Base-by-base conservation (phyloP, 2,329 filamentous ascomycete genomes). In the Geosmithia morbida region DNA sequence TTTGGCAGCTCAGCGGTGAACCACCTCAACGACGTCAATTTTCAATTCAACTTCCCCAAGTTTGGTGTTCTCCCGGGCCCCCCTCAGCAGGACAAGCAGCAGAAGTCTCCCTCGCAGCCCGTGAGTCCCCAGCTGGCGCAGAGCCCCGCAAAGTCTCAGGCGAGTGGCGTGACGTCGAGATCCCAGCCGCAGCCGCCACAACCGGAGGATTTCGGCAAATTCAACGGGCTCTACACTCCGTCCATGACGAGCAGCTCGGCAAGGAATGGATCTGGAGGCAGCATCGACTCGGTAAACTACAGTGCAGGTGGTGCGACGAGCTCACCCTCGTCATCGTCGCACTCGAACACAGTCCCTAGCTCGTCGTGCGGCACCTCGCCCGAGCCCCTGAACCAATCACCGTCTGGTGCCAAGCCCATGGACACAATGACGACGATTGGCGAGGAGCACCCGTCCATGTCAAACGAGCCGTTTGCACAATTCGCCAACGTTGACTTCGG, bases 1-100 rank as follows among this genome's bases (percentile, higher is more conserved):
- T 69, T 74, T 57, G 67, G 73, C 56, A 62, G 57, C 48, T 61
- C 69, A 19, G 70, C 70, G 11, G 60, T 78, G 52, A 77, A 69
- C 61, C 82, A 79, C 54, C 68, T 82, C 48, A 79, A 73, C 56
- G 83, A 85, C 52, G 83, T 85, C 61, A 88, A 84, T 60, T 97
- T 97, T 60, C 83, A 90, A 54, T 97, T 98, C 56, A 90, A 97
- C 55, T 97, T 97, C 53, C 90, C 92, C 53, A 89, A 85, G 60
- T 97, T 98, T 57, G 92, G 92, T 44, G 75, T 81, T 50, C 74
- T 94, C 22, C 74, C 76, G 0, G 71, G 74, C 5, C 67, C 71
- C 7, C 55, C 61, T 1, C 5, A 37, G 33, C 33, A 37, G 33
- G 13, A 37, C 33, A 37, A 37, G 33, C 59, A 59, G 48, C 52